These are phyloP conservation scores for Rubus idaeus DNA, from an alignment of 306 rosid genomes.

Conservation along the genomic window DNA sequence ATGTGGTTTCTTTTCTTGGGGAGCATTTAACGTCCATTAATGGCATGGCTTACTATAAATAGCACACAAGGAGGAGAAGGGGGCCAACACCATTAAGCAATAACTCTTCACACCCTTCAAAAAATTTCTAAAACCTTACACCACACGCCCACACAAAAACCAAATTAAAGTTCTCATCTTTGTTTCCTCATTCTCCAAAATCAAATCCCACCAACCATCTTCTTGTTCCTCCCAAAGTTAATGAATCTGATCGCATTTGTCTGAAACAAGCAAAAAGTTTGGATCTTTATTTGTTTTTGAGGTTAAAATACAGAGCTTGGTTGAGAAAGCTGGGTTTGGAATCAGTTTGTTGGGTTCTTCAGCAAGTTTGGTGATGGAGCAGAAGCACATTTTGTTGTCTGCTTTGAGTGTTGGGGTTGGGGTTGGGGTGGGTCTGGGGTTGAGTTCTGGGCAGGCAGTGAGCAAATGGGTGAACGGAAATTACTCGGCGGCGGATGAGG, in stretches of 20 bases:
- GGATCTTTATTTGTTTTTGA: conserved; percentile 1
- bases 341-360: background rate
- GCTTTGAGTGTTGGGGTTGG: conserved; percentile 98
- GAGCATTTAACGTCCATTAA: conserved; percentile 55
- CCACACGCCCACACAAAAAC: background rate
- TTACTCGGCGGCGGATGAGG: conserved; percentile 47
- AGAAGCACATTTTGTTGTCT: conserved; percentile 85
- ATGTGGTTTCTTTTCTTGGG: conserved; percentile 24
- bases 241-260: conserved; percentile 33
- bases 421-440: conserved; percentile 85
- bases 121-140: background rate
- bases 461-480: conserved; percentile 81
- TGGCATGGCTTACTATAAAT: conserved; percentile 53
- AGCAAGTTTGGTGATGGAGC: conserved; percentile 55
- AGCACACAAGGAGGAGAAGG: conserved; percentile 16
- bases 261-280: conserved; percentile 8
- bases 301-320: background rate
- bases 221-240: conserved; percentile 21
- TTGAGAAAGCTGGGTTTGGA: background rate
- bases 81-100: conserved; percentile 15
- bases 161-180: background rate
- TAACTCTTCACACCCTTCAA: conserved; percentile 3
- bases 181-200: conserved; percentile 14
- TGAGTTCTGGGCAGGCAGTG: conserved; percentile 73
- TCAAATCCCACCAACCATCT: conserved; percentile 31